Percentiles rank a stretch among this genome's conserved stretches.
phyloP scores from a whole-genome alignment of 2,329 filamentous ascomycete genomes.

The Stylonectria norvegica region DNA sequence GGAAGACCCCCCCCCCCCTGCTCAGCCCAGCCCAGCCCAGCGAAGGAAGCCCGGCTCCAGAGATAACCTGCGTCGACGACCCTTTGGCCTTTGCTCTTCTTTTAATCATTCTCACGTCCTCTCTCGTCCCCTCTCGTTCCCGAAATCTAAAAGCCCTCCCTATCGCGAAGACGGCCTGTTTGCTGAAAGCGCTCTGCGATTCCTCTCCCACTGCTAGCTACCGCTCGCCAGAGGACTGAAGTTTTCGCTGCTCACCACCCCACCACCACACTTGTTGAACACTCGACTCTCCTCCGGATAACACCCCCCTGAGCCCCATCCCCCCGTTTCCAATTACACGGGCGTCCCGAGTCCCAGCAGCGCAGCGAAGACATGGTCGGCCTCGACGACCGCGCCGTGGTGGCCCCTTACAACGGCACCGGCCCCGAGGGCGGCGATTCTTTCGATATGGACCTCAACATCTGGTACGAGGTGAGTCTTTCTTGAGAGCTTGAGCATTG shows the following conservation, averaged over 20 bases:
- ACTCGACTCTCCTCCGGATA: too few species aligned
- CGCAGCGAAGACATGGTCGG: too few species aligned
- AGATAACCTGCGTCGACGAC: constrained; percentile 10
- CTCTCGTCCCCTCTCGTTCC: constrained; percentile 1
- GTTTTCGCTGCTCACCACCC: too few species aligned
- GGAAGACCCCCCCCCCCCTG: not conserved
- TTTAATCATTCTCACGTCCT: constrained; percentile 11
- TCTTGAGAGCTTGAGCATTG: not conserved
- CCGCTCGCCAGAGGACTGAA: too few species aligned
- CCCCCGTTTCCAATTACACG: not conserved
- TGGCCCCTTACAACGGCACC: constrained; percentile 63
- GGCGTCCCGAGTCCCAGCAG: too few species aligned
- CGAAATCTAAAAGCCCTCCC: too few species aligned
- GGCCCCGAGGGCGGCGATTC: constrained; percentile 65
- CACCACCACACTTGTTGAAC: too few species aligned
- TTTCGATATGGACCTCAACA: constrained; percentile 65
- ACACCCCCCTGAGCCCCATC: not conserved
- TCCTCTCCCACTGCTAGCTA: too few species aligned
- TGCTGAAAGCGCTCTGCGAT: too few species aligned
- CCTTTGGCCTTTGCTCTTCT: constrained; percentile 1
- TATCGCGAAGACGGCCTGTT: too few species aligned
- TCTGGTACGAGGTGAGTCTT: constrained; percentile 67
- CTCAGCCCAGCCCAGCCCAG: not conserved
- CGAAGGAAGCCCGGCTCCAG: constrained; percentile 5
- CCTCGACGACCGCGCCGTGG: constrained; percentile 44